Evolutionary conservation across 768 basidiomycete species (phyloP).

Genomic region (Calocybe gangraenosa): DNA sequence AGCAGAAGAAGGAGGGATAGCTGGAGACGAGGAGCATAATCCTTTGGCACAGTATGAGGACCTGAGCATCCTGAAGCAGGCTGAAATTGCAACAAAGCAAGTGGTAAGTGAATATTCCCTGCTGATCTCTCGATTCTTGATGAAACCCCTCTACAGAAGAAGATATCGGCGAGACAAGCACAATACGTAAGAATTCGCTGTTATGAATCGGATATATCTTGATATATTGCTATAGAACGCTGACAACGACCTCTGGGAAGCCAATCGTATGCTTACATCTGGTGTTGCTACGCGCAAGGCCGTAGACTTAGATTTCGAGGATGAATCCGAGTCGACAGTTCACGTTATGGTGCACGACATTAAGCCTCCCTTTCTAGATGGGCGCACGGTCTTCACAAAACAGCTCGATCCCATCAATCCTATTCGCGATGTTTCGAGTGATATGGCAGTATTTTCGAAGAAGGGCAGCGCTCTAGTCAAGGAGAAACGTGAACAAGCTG

Average conservation of each 20-base stretch:
- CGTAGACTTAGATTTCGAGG: conserved; percentile 93
- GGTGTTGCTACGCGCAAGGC: conserved; percentile 86
- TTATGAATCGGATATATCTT: conserved; percentile 4
- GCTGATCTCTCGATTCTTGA: background rate
- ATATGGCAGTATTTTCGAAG: conserved; percentile 94
- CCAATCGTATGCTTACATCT: conserved; percentile 94
- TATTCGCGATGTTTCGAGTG: conserved; percentile 87
- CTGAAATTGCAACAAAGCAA: conserved; percentile 73
- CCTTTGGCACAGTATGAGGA: conserved; percentile 94
- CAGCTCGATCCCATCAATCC: conserved; percentile 98
- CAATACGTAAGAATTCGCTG: conserved; percentile 70
- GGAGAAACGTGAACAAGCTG: conserved; percentile 95
- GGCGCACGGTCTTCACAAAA: conserved; percentile 91
- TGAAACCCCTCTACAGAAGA: conserved; percentile 47
- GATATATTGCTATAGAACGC: conserved; percentile 61
- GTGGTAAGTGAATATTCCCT: conserved; percentile 40
- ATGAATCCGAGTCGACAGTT: conserved; percentile 93
- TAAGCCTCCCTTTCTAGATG: conserved; percentile 97
- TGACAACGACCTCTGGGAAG: conserved; percentile 98
- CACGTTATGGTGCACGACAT: conserved; percentile 97
- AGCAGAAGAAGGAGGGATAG: conserved; percentile 82
- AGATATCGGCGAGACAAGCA: conserved; percentile 90
- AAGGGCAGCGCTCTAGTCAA: conserved; percentile 94
- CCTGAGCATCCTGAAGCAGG: conserved; percentile 60
- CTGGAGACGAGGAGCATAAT: conserved; percentile 90